phyloP scores from a whole-genome alignment of 176 grass and related monocot genomes.

The Bromus sterilis region DNA sequence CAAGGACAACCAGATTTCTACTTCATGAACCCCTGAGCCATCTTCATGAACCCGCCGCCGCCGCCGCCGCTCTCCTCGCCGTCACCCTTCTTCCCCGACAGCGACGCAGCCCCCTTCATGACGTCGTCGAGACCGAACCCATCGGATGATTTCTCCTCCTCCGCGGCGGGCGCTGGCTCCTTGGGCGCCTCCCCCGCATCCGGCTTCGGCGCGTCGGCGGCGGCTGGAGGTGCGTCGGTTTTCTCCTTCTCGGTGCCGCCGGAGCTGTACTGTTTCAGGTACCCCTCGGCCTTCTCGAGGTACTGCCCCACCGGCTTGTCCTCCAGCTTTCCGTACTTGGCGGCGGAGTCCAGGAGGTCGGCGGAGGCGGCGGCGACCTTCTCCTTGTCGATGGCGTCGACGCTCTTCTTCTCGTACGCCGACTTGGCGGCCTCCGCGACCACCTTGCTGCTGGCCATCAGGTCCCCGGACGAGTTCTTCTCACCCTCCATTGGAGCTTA shows the following conservation, averaged over 20 bases:
- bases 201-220: neutral
- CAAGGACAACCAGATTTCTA: constrained; percentile 28
- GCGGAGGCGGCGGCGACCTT: constrained; percentile 57
- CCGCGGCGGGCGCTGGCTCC: neutral
- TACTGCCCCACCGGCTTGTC: constrained; percentile 71
- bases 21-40: constrained; percentile 80
- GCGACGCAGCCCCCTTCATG: constrained; percentile 38
- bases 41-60: constrained; percentile 44
- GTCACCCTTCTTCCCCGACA: constrained; percentile 33
- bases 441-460: constrained; percentile 74
- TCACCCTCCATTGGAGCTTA: constrained; percentile 19
- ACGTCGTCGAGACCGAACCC: constrained; percentile 41
- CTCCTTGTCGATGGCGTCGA: constrained; percentile 59
- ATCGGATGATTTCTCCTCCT: constrained; percentile 25
- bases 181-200: neutral
- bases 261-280: constrained; percentile 49
- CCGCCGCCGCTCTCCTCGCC: constrained; percentile 11
- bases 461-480: constrained; percentile 3
- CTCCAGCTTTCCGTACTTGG: constrained; percentile 61
- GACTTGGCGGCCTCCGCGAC: constrained; percentile 46
- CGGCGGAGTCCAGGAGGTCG: constrained; percentile 43
- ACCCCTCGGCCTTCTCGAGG: constrained; percentile 72
- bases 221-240: neutral
- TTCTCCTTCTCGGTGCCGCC: neutral
- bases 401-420: constrained; percentile 33